Conservation (phyloP, 78 protist genomes). For the Pelomyxa schiedti region DNA sequence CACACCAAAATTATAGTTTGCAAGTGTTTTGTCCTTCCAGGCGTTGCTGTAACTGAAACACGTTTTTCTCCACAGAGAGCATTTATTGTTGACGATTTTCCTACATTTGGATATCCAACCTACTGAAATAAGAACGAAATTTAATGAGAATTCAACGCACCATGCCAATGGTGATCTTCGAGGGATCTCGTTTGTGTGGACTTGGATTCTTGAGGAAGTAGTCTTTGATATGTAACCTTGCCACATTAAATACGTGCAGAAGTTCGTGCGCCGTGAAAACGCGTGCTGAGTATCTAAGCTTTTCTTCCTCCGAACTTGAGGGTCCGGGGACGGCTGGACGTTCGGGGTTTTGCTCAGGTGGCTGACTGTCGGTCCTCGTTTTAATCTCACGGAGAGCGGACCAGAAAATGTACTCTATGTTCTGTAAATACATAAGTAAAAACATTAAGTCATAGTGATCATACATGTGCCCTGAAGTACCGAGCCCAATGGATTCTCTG, state of each 20-base stretch:
- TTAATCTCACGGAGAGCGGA: conserved; percentile 60
- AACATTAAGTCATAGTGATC: too few species aligned
- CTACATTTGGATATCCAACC: conserved; percentile 99
- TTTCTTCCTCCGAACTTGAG: background rate
- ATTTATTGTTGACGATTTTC: conserved; percentile 90
- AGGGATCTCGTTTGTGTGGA: background rate
- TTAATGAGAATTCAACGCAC: too few species aligned
- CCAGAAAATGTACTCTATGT: conserved; percentile 33
- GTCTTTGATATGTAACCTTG: too few species aligned
- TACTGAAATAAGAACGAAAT: conserved; percentile 72
- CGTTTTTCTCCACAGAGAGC: conserved; percentile 69
- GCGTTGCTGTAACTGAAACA: conserved; percentile 86
- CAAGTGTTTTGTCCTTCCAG: conserved; percentile 97
- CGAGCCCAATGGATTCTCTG: conserved; percentile 36
- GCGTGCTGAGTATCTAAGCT: background rate
- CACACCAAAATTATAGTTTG: conserved; percentile 80
- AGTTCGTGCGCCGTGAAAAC: background rate
- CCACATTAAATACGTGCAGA: background rate
- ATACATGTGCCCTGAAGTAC: too few species aligned
- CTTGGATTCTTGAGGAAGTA: too few species aligned
- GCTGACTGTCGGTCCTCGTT: background rate
- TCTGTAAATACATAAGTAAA: background rate
- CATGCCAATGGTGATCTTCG: background rate
- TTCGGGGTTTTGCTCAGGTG: conserved; percentile 14
- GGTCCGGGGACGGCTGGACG: background rate